phyloP scores from a whole-genome alignment of 768 basidiomycete species.

The Podaxis sp. region DNA sequence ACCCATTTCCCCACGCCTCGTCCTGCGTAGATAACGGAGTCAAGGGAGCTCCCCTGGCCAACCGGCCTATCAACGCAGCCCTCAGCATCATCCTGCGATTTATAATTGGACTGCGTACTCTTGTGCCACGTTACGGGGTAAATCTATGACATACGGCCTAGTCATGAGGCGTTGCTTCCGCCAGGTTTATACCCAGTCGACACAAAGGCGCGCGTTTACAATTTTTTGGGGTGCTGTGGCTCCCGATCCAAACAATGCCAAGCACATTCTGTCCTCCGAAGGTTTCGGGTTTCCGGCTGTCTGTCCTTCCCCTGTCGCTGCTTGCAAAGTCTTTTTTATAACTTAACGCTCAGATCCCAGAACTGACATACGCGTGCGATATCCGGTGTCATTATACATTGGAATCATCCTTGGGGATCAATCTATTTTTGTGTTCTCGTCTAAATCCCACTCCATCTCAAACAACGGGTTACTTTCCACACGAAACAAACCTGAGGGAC shows the following conservation, averaged over 20 bases:
- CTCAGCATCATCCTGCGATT: background rate
- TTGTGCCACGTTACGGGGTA: background rate
- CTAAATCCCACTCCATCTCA: background rate
- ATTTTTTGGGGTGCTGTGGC: background rate
- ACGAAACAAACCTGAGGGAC: background rate
- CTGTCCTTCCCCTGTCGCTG: background rate
- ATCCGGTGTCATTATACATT: background rate
- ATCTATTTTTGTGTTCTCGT: background rate
- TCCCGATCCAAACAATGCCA: background rate
- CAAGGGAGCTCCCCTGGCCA: too few species aligned
- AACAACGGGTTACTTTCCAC: background rate
- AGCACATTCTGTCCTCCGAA: background rate
- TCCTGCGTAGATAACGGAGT: conserved; percentile 9
- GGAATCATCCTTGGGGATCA: conserved; percentile 1
- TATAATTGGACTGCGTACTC: background rate
- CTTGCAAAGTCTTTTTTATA: background rate
- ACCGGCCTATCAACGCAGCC: background rate
- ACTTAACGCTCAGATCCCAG: background rate
- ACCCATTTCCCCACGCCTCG: conserved; percentile 5
- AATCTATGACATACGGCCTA: background rate
- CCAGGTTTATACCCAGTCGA: background rate
- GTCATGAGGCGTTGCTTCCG: background rate
- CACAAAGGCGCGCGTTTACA: background rate
- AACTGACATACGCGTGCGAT: background rate
- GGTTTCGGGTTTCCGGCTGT: background rate